A percentile compares a stretch with the other conserved stretches of the same genome.
Conservation (phyloP, 2,329 filamentous ascomycete genomes). For the Lecanicillium sp. region DNA sequence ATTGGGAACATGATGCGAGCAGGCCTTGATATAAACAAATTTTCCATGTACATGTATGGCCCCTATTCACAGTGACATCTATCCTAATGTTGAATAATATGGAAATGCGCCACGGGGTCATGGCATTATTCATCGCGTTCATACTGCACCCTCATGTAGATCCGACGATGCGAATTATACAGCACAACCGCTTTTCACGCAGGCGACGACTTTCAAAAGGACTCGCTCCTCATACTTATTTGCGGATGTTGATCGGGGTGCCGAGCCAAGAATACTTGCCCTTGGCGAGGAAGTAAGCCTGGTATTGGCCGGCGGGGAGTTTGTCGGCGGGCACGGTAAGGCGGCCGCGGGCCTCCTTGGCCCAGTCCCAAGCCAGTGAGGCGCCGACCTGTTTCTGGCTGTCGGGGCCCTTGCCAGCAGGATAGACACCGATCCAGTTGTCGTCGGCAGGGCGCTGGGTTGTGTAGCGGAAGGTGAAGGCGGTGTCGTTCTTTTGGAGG, state of each 20-base stretch:
- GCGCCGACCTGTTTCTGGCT: background rate
- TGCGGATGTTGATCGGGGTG: constrained; percentile 1
- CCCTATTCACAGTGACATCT: constrained; percentile 3
- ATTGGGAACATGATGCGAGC: too few relatives aligned
- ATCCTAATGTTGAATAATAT: constrained; percentile 7
- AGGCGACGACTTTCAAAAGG: too few relatives aligned
- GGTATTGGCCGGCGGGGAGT: constrained; percentile 7
- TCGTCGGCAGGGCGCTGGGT: background rate
- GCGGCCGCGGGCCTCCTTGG: background rate
- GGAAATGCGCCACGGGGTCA: background rate
- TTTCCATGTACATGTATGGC: background rate
- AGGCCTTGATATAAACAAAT: too few relatives aligned
- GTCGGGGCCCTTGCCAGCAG: background rate
- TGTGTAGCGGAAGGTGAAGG: constrained; percentile 6
- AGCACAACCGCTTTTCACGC: too few relatives aligned
- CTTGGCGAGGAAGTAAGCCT: constrained; percentile 7
- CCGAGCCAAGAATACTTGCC: constrained; percentile 6
- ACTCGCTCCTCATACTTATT: too few relatives aligned
- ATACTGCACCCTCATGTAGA: background rate
- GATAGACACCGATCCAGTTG: constrained; percentile 13
- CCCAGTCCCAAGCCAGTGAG: constrained; percentile 9
- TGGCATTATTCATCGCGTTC: background rate
- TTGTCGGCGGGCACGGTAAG: background rate
- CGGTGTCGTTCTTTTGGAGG: background rate
- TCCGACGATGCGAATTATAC: too few relatives aligned